Evolutionary conservation across 805 yeast genomes (phyloP).

Genomic region (Lachancea sp.): DNA sequence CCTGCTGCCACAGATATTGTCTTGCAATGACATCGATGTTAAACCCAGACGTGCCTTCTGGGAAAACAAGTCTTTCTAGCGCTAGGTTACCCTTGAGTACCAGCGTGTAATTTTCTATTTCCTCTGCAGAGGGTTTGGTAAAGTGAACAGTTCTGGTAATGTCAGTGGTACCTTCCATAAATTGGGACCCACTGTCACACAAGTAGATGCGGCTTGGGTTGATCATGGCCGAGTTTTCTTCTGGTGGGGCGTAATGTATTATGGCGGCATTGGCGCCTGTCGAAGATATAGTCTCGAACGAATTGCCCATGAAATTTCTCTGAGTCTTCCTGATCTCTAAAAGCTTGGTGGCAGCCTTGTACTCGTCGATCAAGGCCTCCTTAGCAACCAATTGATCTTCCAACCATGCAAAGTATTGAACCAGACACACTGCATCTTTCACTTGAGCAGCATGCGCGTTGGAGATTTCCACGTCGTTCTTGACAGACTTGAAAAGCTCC

Average conservation of each 20-base stretch:
- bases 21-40: slow-evolving; percentile 79
- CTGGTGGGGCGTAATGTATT: slow-evolving; percentile 68
- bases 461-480: slow-evolving; percentile 62
- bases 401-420: slow-evolving; percentile 77
- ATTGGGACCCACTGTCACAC: slow-evolving; percentile 90
- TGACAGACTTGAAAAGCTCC: slow-evolving; percentile 63
- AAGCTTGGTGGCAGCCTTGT: slow-evolving; percentile 56
- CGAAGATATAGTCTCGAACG: slow-evolving; percentile 72
- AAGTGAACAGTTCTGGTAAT: slow-evolving; percentile 85
- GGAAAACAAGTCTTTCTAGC: slow-evolving; percentile 73
- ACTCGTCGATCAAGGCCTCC: slow-evolving; percentile 50
- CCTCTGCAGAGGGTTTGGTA: slow-evolving; percentile 47
- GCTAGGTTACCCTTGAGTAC: slow-evolving; percentile 91
- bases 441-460: slow-evolving; percentile 74
- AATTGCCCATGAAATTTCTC: slow-evolving; percentile 56
- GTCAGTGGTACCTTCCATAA: slow-evolving; percentile 91
- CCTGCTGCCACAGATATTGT: slow-evolving; percentile 72
- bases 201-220: slow-evolving; percentile 65
- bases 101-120: slow-evolving; percentile 63
- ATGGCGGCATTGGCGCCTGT: slow-evolving; percentile 71
- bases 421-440: slow-evolving; percentile 75
- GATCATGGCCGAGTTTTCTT: slow-evolving; percentile 50
- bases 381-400: slow-evolving; percentile 46
- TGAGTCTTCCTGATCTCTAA: slow-evolving; percentile 47
- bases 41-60: slow-evolving; percentile 67